These are phyloP conservation scores for Candida quercuum DNA, from an alignment of 805 yeast species.

Conservation along the genomic window DNA sequence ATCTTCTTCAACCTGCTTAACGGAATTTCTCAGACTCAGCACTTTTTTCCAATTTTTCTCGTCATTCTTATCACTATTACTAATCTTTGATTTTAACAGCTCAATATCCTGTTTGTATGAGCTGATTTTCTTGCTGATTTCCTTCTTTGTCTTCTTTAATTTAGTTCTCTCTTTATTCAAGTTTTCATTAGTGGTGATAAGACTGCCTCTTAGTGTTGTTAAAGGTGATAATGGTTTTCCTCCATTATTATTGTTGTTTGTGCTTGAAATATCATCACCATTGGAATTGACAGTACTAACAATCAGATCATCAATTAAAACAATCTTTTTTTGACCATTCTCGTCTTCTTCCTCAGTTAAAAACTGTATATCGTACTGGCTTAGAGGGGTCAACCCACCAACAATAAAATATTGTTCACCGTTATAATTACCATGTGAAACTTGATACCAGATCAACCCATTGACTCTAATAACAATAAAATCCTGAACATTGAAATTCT, in stretches of 20 bases:
- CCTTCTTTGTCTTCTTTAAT: conserved; percentile 52
- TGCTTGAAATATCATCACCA: conserved; percentile 20
- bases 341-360: conserved; percentile 29
- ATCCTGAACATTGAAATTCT: conserved; percentile 35
- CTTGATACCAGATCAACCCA: conserved; percentile 67
- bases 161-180: conserved; percentile 52
- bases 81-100: conserved; percentile 39
- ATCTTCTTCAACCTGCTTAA: conserved; percentile 23
- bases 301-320: conserved; percentile 33
- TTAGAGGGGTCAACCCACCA: conserved; percentile 58
- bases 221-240: conserved; percentile 46
- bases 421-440: conserved; percentile 42
- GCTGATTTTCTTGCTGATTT: conserved; percentile 47
- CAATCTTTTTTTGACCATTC: conserved; percentile 25
- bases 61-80: conserved; percentile 47
- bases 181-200: conserved; percentile 57
- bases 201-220: conserved; percentile 58
- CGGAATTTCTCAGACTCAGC: conserved; percentile 12
- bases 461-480: conserved; percentile 47
- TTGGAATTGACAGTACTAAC: conserved; percentile 29
- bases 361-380: conserved; percentile 55
- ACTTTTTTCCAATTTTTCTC: conserved; percentile 36
- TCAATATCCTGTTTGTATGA: conserved; percentile 55
- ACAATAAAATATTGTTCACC: conserved; percentile 51
- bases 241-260: conserved; percentile 29